Evolutionary conservation across 2,329 filamentous ascomycete genomes (phyloP), one percentile per base, ranked within the genome.

Genomic region (Arthrobotrys conoides): DNA sequence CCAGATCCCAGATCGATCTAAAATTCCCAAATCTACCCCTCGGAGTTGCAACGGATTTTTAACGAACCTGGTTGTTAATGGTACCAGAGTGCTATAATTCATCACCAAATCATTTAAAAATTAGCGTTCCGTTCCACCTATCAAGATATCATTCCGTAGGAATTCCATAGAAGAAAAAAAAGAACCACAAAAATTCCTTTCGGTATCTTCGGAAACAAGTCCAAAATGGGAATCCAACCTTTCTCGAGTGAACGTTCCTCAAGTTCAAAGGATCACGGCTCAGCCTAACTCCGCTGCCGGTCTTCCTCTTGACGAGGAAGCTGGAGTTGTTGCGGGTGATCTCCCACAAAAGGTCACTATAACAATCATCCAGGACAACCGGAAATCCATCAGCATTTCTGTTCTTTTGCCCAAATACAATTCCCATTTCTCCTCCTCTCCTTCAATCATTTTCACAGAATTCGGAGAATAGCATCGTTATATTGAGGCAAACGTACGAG

Each of bases 221-320:
- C 41, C 24, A 16, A 9, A 9, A n/a, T 41, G 16, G 16, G 41
- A 55, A 46, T 69, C 76, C 61, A 71, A 96, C 93, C 91, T 96
- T 97, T 88, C 93, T 92, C 83, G 90, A 91, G 89, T 96, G 91
- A 87, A 91, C 88, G 91, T 97, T 97, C 86, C 88, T 89, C 87
- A 97, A 87, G 90, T 98, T 98, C 83, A 97, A 87, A 83, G 94
- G 93, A 86, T 98, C 95, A 83, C 93, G 91, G 83, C 95, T 97
- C 90, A 98, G 93, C 87, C 93, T 92, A 83, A 92, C 88, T 86
- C 93, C 92, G 85, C 93, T 94, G 84, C 88, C 88, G 83, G 87
- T 87, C 85, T 90, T 91, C 88, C 93, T 92, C 92, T 97, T 97
- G 86, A 95, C 92, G 86, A 97, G 91, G 90, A 88, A 97, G 85